Base-by-base conservation (phyloP, 2,329 filamentous ascomycete genomes). In the Sporothrix pseudoabietina region DNA sequence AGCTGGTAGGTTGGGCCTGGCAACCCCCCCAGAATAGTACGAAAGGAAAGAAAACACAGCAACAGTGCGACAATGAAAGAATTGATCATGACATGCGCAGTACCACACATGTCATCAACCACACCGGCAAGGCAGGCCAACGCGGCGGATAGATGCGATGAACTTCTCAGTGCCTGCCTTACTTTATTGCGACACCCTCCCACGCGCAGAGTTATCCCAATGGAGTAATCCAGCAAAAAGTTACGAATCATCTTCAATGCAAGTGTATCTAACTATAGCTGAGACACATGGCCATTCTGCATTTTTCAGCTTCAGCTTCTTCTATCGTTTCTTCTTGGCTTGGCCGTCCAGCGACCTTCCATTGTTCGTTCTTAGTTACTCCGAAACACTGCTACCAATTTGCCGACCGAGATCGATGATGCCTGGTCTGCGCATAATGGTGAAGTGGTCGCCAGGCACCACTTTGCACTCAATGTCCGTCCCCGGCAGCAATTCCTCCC, bases 391-490 rank as follows among this genome's bases (percentile, higher is more conserved):
- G 35, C 68, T 32, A 35, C 52, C 47, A 30, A 70, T 41, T 22
- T 70, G 19, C 6, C 39, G 52, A 19, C 68, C 68, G 52, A 70
- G 52, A 26, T 59, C n/a, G 47, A 12, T 30, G n/a, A 59, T 41
- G 22, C 68, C 68, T 4, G 68, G 68, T 10, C 52, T 41, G n/a
- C 54, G 35, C 68, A 70, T 70, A 12, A 70, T 70, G 68, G 68
- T 70, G 52, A 70, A 70, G 35, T 70, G 68, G 35, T 70, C 52
- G 7, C 68, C 68, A 39, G 68, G 68, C n/a, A 70, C 52, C n/a
- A 70, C 39, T 19, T 32, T 57, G 52, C 68, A 70, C 4, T n/a
- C 54, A 49, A 70, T 70, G 35, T 32, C 14, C 9, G 68, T 39
- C 4, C 68, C 68, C 19, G 68, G 68, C 35, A 70, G 39, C n/a